Evolutionary conservation across 192 early-diverging fungal genomes (phyloP), one percentile per base, ranked within the genome.

Genomic region (Paraglomus occultum): DNA sequence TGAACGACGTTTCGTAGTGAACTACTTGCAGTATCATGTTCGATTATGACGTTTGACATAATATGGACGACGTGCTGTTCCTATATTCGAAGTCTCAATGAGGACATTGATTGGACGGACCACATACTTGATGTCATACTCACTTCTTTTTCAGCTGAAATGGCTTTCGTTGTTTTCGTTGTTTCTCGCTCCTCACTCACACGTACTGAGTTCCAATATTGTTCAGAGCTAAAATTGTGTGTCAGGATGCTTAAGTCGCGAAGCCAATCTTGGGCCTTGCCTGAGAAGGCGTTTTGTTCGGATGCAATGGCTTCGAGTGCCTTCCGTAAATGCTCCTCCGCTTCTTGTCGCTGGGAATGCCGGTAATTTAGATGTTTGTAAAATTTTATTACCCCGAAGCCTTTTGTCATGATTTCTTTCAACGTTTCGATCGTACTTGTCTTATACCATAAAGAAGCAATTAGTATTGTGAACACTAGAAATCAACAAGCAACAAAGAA

Each of bases 261-360:
- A 20, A 63, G 60, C 43, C 44, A 47, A 42, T 45, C 43, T 20
- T 63, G 43, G 44, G 44, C 60, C 60, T 63, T 63, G 31, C 44
- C 12, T 46, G 60, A 63, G 44, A 47, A 46, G 4, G 44, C 60
- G 45, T 46, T 46, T 47, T 63, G 44, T 63, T 63, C 60, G 44
- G 60, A 63, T 31, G 60, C 60, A n/a, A 63, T 63, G n/a, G 44
- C 43, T 63, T 63, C 43, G 44, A 63, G 60, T 20, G 43, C 44
- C 20, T 18, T 63, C 48, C 43, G 38, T 40, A 58, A 38, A 38
- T 58, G 10, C 43, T 40, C 48, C 48, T 63, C 60, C 48, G 43
- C 43, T 63, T 63, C 44, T 47, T 63, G 44, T 0, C 60, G 1
- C 48, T 63, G 43, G 43, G 60, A 63, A 18, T 23, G 48, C 43